Conservation (phyloP, 495 filamentous ascomycete genomes). For the Neurospora sp. region DNA sequence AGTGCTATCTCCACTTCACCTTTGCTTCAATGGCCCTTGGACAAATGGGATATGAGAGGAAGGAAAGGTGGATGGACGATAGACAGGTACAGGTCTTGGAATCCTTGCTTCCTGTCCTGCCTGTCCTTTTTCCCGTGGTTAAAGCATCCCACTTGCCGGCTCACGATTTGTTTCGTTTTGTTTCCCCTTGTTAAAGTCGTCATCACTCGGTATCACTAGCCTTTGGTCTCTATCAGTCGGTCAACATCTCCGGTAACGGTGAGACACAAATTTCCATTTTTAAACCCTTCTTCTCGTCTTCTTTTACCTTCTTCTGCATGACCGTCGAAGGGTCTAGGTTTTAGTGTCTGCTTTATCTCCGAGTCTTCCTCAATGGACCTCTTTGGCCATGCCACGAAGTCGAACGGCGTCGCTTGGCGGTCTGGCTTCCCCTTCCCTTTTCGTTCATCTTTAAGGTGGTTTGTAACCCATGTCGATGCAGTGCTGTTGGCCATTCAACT, state of each 20-base stretch:
- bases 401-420: neutral
- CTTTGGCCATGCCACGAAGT: neutral
- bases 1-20: neutral
- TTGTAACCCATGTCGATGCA: neutral
- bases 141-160: neutral
- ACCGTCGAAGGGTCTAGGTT: neutral
- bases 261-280: neutral
- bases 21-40: neutral
- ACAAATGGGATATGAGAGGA: neutral
- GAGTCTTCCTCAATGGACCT: neutral
- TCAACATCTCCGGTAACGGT: neutral
- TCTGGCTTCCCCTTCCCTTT: neutral
- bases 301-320: neutral
- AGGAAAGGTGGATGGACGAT: neutral
- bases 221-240: neutral
- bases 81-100: neutral
- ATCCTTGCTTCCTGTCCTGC: neutral
- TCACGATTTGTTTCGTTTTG: neutral
- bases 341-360: neutral
- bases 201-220: neutral
- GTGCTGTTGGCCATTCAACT: neutral
- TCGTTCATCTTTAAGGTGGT: too few species aligned
- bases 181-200: neutral
- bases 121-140: neutral
- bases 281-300: neutral